Percentiles rank a stretch among this genome's conserved stretches.
Evolutionary conservation across 805 yeast species (phyloP).

Genomic region (Kodamaea restingae): DNA sequence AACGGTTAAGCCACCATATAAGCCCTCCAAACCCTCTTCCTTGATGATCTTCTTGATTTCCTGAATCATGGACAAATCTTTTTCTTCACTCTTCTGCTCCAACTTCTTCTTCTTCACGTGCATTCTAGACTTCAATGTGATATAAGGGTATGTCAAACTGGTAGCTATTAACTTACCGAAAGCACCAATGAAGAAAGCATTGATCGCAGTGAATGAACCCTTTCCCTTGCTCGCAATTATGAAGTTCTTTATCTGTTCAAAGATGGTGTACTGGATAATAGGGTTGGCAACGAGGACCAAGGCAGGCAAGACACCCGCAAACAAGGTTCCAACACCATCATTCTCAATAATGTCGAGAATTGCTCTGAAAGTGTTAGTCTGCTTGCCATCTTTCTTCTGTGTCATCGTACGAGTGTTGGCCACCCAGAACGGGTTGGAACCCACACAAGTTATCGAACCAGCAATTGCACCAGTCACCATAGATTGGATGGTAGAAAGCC

Average conservation of each 20-base stretch:
- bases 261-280: conserved; percentile 85
- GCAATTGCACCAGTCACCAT: conserved; percentile 80
- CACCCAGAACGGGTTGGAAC: conserved; percentile 92
- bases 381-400: conserved; percentile 24
- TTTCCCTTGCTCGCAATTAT: conserved; percentile 53
- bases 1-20: conserved; percentile 77
- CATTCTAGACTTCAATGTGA: conserved; percentile 85
- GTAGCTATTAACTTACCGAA: conserved; percentile 89
- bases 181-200: conserved; percentile 86
- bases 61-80: conserved; percentile 39
- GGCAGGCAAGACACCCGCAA: conserved; percentile 87
- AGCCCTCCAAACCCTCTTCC: conserved; percentile 70
- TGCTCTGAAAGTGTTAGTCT: conserved; percentile 47
- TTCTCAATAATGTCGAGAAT: conserved; percentile 58
- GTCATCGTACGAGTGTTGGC: conserved; percentile 90
- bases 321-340: conserved; percentile 70
- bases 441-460: conserved; percentile 76
- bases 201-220: conserved; percentile 54
- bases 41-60: conserved; percentile 55
- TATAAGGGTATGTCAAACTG: conserved; percentile 82
- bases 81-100: conserved; percentile 17
- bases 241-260: conserved; percentile 75
- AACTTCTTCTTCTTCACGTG: conserved; percentile 50
- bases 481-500: conserved; percentile 60
- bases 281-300: conserved; percentile 83